Conservation (phyloP, 164 flowering plant species). For the Aristolochia californica region DNA sequence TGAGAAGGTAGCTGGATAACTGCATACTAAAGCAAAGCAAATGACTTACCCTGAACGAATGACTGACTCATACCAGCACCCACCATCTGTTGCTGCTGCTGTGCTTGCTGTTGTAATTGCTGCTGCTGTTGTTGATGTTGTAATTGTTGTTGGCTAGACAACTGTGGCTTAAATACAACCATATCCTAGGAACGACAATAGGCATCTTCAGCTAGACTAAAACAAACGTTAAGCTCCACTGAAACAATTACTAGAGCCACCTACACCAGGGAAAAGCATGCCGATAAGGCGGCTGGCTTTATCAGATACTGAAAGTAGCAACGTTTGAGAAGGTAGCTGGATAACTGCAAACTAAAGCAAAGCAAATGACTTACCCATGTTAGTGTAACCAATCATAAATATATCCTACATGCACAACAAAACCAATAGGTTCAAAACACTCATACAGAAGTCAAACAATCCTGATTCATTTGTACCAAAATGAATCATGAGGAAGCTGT, state of each 20-base stretch:
- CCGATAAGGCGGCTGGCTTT: slow-evolving; percentile 95
- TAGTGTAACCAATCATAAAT: too few species aligned
- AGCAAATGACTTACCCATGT: slow-evolving; percentile 2
- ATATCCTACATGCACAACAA: too few species aligned
- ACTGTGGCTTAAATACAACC: slow-evolving; percentile 95
- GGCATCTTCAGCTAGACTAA: too few species aligned
- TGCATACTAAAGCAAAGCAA: slow-evolving; percentile 53
- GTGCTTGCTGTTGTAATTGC: slow-evolving; percentile 18
- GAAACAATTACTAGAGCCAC: background rate
- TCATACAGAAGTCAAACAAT: too few species aligned
- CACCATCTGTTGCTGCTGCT: slow-evolving; percentile 36
- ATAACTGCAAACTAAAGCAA: slow-evolving; percentile 81
- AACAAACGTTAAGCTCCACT: too few species aligned
- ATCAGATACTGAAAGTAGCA: slow-evolving; percentile 90
- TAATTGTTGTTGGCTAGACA: slow-evolving; percentile 36
- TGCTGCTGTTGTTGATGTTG: slow-evolving; percentile 22
- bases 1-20: slow-evolving; percentile 92
- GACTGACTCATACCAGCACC: slow-evolving; percentile 49
- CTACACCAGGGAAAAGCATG: slow-evolving; percentile 99
- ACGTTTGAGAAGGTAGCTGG: slow-evolving; percentile 85
- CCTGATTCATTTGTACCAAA: too few species aligned
- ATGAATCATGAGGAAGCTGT: too few species aligned
- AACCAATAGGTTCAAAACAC: too few species aligned
- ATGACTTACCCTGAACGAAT: slow-evolving; percentile 45
- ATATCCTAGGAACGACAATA: slow-evolving; percentile 42